phyloP scores from a whole-genome alignment of 495 filamentous ascomycete species.

The Copromyces sp. region DNA sequence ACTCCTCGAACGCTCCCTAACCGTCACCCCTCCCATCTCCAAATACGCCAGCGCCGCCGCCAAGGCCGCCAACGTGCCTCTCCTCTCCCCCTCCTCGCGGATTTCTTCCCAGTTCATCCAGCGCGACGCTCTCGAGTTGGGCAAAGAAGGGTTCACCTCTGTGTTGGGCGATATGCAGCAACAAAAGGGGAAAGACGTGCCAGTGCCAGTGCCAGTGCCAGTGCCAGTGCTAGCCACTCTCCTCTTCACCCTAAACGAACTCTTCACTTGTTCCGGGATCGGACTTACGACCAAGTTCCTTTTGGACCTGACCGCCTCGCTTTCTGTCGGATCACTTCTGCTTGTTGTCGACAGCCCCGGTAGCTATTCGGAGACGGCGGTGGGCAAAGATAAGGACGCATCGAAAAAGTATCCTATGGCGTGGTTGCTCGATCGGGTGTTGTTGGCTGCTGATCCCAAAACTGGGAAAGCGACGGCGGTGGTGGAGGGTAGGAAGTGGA shows the following conservation, averaged over 20 bases:
- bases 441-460: slow-evolving; percentile 33
- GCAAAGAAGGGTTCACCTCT: slow-evolving; percentile 27
- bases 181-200: not conserved
- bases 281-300: slow-evolving; percentile 66
- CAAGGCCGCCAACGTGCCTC: slow-evolving; percentile 32
- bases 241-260: slow-evolving; percentile 95
- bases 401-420: slow-evolving; percentile 82
- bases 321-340: slow-evolving; percentile 52
- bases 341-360: slow-evolving; percentile 90
- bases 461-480: slow-evolving; percentile 11
- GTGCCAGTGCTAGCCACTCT: slow-evolving; percentile 55
- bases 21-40: slow-evolving; percentile 37
- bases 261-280: slow-evolving; percentile 66
- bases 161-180: slow-evolving; percentile 18
- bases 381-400: slow-evolving; percentile 35
- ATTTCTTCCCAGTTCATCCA: slow-evolving; percentile 46
- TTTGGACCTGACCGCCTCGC: slow-evolving; percentile 45
- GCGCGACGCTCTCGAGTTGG: slow-evolving; percentile 50
- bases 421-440: slow-evolving; percentile 77
- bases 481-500: slow-evolving; percentile 46
- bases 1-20: slow-evolving; percentile 39
- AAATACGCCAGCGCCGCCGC: slow-evolving; percentile 46
- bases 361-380: slow-evolving; percentile 69
- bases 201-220: slow-evolving; percentile 41
- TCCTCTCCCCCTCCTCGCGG: slow-evolving; percentile 21